Evolutionary conservation across 805 yeast species (phyloP), one percentile per base, ranked within the genome.

Genomic region (Yarrowia divulgata): DNA sequence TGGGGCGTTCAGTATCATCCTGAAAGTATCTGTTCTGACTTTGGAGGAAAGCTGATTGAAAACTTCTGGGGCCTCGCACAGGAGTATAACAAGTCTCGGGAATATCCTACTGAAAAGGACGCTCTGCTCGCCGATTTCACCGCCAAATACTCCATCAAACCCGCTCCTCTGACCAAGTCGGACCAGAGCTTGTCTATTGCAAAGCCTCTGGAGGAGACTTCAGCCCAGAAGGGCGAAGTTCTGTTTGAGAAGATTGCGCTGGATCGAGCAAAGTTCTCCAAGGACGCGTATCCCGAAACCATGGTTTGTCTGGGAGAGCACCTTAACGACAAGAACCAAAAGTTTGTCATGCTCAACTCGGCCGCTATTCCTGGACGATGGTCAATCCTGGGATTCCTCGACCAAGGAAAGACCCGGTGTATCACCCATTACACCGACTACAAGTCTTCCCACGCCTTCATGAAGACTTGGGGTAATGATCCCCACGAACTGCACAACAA

Each of bases 1-100:
- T 94, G 82, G 77, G 99, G 97, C 0, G 98, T 95, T 1, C 99
- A 95, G 75, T 96, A 93, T 75, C 99, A 95, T 75, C 99, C 99
- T 0, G 99, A 95, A 75, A 92, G 97, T 1, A 87, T 94, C 48
- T 91, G 97, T 73, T 92, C 98, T 0, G 80, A 82, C 14, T 73
- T 79, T 58, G 99, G 99, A 1, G 82, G 75, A 1, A 74, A 76
- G 12, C 76, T 95, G 66, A 77, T 93, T 4, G 71, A 73, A 10
- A 90, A 90, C 75, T 94, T 94, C 76, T 86, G 89, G 82, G 39
- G 54, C 0, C 70, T 85, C 16, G 87, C 90, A 4, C 54, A 68
- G 4, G 68, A 72, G 3, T 81, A 76, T 76, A 54, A 42, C 13
- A 55, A 63, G 18, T 42, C 46, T 32, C 39, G 75, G 3, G 43